Evolutionary conservation across 2,329 filamentous ascomycete species (phyloP).

Genomic region (Botrytis deweyae): DNA sequence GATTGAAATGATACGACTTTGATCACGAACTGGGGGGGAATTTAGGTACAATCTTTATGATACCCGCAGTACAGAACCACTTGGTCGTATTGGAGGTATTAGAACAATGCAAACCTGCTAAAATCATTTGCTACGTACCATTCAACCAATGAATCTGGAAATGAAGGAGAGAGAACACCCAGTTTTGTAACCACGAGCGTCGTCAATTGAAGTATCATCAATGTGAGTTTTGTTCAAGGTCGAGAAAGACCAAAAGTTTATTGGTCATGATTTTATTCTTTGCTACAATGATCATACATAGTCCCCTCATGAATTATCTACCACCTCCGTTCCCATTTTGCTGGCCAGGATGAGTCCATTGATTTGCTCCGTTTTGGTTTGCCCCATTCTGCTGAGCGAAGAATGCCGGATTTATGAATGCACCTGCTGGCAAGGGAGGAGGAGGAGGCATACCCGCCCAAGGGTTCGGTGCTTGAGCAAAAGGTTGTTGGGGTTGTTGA

Average conservation of each 20-base stretch:
- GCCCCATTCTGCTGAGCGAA: conserved; percentile 25
- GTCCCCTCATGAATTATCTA: conserved; percentile 11
- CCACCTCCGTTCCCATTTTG: conserved; percentile 23
- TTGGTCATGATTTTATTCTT: neutral
- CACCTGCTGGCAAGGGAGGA: conserved; percentile 28
- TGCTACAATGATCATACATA: conserved; percentile 8
- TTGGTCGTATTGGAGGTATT: neutral
- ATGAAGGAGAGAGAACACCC: neutral
- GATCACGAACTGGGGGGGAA: neutral
- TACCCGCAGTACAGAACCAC: neutral
- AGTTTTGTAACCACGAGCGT: neutral
- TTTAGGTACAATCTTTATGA: neutral
- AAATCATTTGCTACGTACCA: neutral
- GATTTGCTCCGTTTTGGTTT: conserved; percentile 25
- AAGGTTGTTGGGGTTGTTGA: conserved; percentile 20
- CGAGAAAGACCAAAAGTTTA: too few relatives aligned
- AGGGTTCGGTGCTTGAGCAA: conserved; percentile 25
- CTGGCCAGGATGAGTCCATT: conserved; percentile 31
- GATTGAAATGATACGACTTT: neutral
- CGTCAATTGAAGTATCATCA: neutral
- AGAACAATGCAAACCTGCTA: neutral
- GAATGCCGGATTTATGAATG: conserved; percentile 38
- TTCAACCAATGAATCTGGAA: neutral
- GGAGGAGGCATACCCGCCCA: conserved; percentile 26
- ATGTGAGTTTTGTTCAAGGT: neutral